Conservation (phyloP, 306 rosid genomes). For the Citrullus mucosospermus region DNA sequence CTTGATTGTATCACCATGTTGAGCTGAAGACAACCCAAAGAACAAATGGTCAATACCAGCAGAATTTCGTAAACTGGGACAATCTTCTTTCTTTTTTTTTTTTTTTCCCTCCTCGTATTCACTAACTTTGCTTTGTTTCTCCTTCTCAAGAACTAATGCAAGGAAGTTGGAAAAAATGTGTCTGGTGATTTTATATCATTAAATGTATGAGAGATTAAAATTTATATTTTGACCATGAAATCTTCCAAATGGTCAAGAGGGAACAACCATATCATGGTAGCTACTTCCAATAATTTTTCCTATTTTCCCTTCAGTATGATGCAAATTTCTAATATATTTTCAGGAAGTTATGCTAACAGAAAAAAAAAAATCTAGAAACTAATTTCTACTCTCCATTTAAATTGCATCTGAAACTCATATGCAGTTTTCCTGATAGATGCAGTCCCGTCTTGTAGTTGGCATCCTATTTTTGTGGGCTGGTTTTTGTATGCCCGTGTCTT, state of each 20-base stretch:
- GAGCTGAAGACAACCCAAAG: conserved; percentile 28
- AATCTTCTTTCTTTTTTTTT: background rate
- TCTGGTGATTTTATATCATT: background rate
- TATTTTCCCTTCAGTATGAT: background rate
- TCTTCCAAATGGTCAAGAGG: background rate
- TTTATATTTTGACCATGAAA: background rate
- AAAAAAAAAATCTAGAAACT: background rate
- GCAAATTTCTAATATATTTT: background rate
- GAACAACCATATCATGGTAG: background rate
- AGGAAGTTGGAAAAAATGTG: background rate
- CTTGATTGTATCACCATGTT: conserved; percentile 28
- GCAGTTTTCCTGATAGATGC: background rate
- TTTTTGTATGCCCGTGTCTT: too few species aligned
- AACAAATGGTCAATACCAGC: background rate
- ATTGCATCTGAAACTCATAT: background rate
- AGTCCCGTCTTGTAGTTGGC: too few species aligned
- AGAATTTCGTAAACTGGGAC: background rate
- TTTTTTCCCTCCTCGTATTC: too few species aligned
- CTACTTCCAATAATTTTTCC: background rate
- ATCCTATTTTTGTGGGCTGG: too few species aligned
- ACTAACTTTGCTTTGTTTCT: background rate
- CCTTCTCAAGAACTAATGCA: background rate
- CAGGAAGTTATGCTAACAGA: background rate
- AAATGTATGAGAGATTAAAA: background rate
- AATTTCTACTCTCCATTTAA: background rate